Base-by-base conservation (phyloP, 352 stramenopile genomes). In the Globisporangium uncinulatum region DNA sequence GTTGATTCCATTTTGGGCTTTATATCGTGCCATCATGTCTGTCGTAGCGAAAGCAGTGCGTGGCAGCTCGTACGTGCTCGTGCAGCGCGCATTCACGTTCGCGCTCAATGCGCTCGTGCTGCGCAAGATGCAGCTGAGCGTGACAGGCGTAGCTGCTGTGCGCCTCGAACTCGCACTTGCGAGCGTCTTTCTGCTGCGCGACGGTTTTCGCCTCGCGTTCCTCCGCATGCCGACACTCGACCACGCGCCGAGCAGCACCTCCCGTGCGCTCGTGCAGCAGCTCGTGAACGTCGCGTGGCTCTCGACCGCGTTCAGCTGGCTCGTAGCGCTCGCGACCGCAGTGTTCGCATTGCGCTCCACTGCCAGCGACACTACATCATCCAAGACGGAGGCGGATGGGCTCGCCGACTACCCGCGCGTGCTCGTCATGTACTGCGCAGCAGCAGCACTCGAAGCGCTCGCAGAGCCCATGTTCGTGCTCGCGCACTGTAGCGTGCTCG, bases 101-200 rank as follows among this genome's bases (percentile, higher is more conserved):
- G 62, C 75, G 20, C 67, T 94, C 65, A 96, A 95, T 61, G 86
- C 86, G 46, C 65, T 96, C 41, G 76, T 94, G 49, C 63, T 95
- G 31, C 76, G 81, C 32, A 74, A 74, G 32, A 61, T 92, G 29
- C 76, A 85, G n/a, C 63, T 92, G 43, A 83, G 76, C 57, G 73
- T 96, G 19, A 86, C 88, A 0, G 88, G 88, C 34, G 75, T 79
- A 51, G 83, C 87, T 46, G 90, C 86, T 1, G 82, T 97, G 53
- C 87, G 86, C 8, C 72, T 97, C 37, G 91, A 97, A 62, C 70
- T 97, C 36, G 81, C 89, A 37, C 68, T 96, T 36, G 91, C 87
- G 24, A 95, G 86, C 42, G 84, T 89, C 57, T 94, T 97, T 56
- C 75, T 96, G 19, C 62, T 97, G n/a, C 81, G 88, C 34, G 89